Evolutionary conservation across 1,139 yeast species (phyloP), one percentile per base, ranked within the genome.

Genomic region (Yamadazyma diospyri): DNA sequence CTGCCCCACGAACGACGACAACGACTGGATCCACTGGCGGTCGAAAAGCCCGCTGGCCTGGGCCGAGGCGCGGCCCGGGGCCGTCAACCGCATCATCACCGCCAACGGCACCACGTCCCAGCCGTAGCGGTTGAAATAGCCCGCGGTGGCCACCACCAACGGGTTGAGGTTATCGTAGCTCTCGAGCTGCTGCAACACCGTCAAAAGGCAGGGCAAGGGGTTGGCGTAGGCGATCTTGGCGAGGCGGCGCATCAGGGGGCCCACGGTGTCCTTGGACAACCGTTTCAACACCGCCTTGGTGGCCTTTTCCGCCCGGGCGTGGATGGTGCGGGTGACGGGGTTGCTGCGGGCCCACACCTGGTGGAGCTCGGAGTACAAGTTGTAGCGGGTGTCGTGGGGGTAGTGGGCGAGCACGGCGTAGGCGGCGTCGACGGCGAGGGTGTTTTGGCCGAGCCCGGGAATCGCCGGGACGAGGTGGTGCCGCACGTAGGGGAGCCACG

Each of bases 91-190:
- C 49, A 78, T 72, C 53, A 88, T 62, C 6, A 89, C 61, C 1
- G 85, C 89, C 45, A 76, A 79, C 2, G 92, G 81, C 26, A 89
- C 60, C 2, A 79, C 84, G 53, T 89, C 97, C 89, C 95, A 88
- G 0, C 89, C 92, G 50, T 83, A 81, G 6, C 65, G 72, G 36
- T 82, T 83, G 53, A 88, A 86, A 48, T 79, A 83, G 29, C 81
- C 66, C 0, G 96, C 89, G 2, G 95, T 78, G 35, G 82, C 84
- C 8, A 87, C 89, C 9, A 92, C 80, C 36, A 88, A 65, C 28
- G 76, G 79, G 34, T 81, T 86, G 43, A 88, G 73, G 51, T 88
- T 92, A 51, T 85, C 96, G 51, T 92, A 94, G 61, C 95, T 87
- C 55, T 94, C 98, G 40, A 92, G 79, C 48, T 81, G 89, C 36